Percentiles rank a stretch among this genome's conserved stretches.
Conservation (phyloP, 208 protist species). For the Acanthamoeba pearcei region DNA sequence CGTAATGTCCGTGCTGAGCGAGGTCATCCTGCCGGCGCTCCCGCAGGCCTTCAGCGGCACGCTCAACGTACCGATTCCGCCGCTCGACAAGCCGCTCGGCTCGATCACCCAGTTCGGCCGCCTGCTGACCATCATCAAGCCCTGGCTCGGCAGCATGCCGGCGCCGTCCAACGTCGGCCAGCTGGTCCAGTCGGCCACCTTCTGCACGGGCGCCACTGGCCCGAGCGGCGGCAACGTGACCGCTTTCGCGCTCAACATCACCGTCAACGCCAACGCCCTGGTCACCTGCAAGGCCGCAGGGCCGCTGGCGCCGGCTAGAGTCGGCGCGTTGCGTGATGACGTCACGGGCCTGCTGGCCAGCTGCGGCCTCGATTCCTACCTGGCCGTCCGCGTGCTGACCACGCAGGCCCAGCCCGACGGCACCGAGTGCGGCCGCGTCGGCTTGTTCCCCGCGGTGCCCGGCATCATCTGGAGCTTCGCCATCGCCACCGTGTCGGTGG, state of each 20-base stretch:
- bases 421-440: background rate
- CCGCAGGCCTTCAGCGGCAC: conserved; percentile 20
- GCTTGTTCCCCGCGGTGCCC: conserved; percentile 18
- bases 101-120: background rate
- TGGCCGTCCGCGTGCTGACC: background rate
- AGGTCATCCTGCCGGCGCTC: background rate
- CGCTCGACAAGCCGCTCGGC: conserved; percentile 13
- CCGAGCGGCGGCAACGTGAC: background rate
- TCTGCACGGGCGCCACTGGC: background rate
- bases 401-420: background rate
- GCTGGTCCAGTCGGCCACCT: background rate
- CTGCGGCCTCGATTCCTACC: background rate
- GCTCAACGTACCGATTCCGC: conserved; percentile 10
- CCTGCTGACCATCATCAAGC: background rate
- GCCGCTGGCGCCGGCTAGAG: background rate
- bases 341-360: background rate
- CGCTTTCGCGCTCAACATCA: conserved; percentile 7
- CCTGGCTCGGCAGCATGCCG: conserved; percentile 8
- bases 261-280: background rate
- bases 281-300: background rate
- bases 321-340: background rate
- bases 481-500: background rate
- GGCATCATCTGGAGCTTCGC: conserved; percentile 30
- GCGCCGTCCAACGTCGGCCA: background rate
- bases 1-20: background rate